These are phyloP conservation scores for Suhomyces chickasaworum DNA, from an alignment of 1,139 yeast species.

Conservation along the genomic window DNA sequence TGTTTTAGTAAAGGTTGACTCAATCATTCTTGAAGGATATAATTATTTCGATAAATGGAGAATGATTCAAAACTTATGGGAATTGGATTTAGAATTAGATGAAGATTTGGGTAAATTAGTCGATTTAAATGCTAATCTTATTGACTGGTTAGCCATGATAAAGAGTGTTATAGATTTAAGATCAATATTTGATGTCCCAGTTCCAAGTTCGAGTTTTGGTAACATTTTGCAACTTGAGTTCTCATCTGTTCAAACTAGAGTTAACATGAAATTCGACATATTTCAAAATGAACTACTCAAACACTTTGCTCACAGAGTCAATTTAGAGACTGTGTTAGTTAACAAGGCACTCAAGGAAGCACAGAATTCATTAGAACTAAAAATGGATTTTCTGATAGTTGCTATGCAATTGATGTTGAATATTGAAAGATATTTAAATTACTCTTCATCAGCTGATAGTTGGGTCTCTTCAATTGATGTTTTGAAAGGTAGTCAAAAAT, in stretches of 20 bases:
- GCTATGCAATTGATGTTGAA: conserved; percentile 21
- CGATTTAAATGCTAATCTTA: conserved; percentile 32
- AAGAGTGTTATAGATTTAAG: conserved; percentile 49
- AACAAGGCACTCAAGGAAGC: conserved; percentile 21
- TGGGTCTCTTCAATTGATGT: conserved; percentile 32
- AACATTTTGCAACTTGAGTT: conserved; percentile 43
- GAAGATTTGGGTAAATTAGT: conserved; percentile 26
- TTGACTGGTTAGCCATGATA: conserved; percentile 51
- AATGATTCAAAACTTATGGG: conserved; percentile 63
- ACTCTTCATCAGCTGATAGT: conserved; percentile 18
- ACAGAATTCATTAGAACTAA: conserved; percentile 21
- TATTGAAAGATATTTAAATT: conserved; percentile 21
- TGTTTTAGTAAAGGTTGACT: conserved; percentile 23
- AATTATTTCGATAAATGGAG: conserved; percentile 54
- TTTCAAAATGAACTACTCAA: conserved; percentile 55
- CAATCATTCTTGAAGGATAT: conserved; percentile 26
- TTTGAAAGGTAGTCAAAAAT: conserved; percentile 45
- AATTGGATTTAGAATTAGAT: conserved; percentile 28
- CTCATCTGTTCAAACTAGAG: conserved; percentile 55
- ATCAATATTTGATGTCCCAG: conserved; percentile 54
- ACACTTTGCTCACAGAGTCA: conserved; percentile 45
- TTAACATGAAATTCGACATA: conserved; percentile 55
- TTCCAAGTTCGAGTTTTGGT: conserved; percentile 39
- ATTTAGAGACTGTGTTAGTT: conserved; percentile 17
- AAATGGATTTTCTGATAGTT: conserved; percentile 22